A percentile compares a stretch with the other conserved stretches of the same genome.
Evolutionary conservation across 23 red algal genomes (phyloP).

Genomic region (Cyanidioschyzon merolae): DNA sequence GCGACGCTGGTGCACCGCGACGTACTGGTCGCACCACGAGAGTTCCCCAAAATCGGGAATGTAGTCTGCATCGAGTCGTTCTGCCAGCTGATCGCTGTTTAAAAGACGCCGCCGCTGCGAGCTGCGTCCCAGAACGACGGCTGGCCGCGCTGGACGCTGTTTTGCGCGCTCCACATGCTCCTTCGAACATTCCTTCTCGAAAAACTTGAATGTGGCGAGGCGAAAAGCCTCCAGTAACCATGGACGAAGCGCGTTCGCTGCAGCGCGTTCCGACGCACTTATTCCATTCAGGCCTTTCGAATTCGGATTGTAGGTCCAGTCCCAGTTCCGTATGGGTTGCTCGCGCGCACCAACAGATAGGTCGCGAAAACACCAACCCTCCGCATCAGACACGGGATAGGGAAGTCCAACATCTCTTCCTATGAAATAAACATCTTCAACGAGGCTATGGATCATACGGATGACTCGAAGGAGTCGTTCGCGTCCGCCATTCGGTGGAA

Average conservation of each 20-base stretch:
- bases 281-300: not conserved
- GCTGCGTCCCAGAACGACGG: not conserved
- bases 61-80: not conserved
- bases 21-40: constrained; percentile 10
- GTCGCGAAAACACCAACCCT: constrained; percentile 1
- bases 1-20: constrained; percentile 1
- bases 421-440: not conserved
- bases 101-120: constrained; percentile 5
- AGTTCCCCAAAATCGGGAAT: not conserved
- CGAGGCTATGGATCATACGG: not conserved
- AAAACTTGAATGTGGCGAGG: not conserved
- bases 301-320: constrained; percentile 4
- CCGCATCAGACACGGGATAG: not conserved
- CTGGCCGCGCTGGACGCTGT: not conserved
- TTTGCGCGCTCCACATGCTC: not conserved
- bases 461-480: constrained; percentile 12
- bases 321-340: constrained; percentile 5
- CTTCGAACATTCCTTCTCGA: not conserved
- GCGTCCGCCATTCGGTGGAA: not conserved
- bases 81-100: not conserved
- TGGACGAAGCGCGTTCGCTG: not conserved
- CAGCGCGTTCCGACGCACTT: not conserved
- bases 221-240: not conserved
- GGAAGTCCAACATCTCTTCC: not conserved
- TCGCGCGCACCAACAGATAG: not conserved